These are phyloP conservation scores for Glutinoglossum americanum DNA, from an alignment of 495 filamentous ascomycete genomes.

Conservation along the genomic window DNA sequence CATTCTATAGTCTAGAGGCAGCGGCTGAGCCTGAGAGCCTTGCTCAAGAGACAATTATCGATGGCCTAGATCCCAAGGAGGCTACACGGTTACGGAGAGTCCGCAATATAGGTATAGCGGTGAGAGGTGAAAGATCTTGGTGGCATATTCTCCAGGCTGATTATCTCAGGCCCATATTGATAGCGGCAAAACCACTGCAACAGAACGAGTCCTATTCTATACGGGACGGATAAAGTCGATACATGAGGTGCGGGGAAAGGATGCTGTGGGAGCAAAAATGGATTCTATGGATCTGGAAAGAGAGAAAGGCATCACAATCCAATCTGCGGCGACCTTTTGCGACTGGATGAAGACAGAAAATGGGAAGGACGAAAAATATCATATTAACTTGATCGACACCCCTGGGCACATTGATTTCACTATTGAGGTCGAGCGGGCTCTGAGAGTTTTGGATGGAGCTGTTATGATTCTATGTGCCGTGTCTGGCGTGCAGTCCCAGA, in stretches of 20 bases:
- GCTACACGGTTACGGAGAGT: conserved; percentile 52
- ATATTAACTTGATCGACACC: conserved; percentile 97
- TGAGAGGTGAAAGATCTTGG: conserved; percentile 20
- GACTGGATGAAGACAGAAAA: conserved; percentile 83
- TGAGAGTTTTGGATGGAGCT: conserved; percentile 89
- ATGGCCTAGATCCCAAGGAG: conserved; percentile 55
- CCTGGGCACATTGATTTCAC: conserved; percentile 99
- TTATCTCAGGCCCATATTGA: conserved; percentile 76
- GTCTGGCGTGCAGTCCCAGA: conserved; percentile 91
- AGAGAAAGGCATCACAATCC: conserved; percentile 97
- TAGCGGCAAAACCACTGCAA: conserved; percentile 93
- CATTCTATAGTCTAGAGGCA: conserved; percentile 27
- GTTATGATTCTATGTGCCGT: conserved; percentile 98
- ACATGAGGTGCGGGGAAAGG: conserved; percentile 90
- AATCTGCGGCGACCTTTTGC: conserved; percentile 93
- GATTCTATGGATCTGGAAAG: conserved; percentile 98
- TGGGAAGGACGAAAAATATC: conserved; percentile 68
- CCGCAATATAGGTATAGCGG: conserved; percentile 95
- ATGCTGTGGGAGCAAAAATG: conserved; percentile 97
- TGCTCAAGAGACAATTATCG: conserved; percentile 46
- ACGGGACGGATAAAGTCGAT: conserved; percentile 92
- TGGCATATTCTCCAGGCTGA: conserved; percentile 6
- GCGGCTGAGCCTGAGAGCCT: conserved; percentile 34
- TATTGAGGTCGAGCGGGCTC: conserved; percentile 92
- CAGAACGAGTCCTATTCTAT: conserved; percentile 95